Base-by-base conservation (phyloP, 2,329 filamentous ascomycete genomes). In the Furcasterigmium sp. region DNA sequence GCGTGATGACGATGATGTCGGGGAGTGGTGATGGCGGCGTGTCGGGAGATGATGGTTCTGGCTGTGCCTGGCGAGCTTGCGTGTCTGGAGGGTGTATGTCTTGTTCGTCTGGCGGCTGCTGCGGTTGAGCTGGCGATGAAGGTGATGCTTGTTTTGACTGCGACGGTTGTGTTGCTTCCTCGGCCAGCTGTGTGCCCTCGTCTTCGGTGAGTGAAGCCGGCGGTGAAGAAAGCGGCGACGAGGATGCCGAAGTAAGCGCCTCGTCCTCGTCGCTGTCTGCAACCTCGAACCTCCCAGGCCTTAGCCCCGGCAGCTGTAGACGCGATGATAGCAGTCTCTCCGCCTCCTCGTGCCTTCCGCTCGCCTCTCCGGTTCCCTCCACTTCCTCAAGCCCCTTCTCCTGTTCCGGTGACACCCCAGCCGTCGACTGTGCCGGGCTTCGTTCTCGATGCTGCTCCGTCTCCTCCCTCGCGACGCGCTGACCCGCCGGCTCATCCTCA, bases 1-100 rank as follows among this genome's bases (percentile, higher is more conserved):
- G 73, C 8, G 77, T 78, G 42, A 81, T 60, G 42, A 82, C 61
- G 37, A 82, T 66, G 30, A 81, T 58, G 43, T 72, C 68, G 8
- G 70, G 69, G 11, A 53, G 42, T n/a, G 38, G 18, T 42, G 19
- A 30, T 50, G 39, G 19, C 43, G 25, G 37, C 35, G 17, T 19
- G 26, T 21, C 29, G 39, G 39, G 21, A 32, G 26, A 35, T 28
- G 23, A 10, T 26, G 28, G 19, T n/a, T 20, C 35, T 7, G 23
- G 8, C 19, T 23, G 20, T 36, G 15, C n/a, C 34, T 18, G 34
- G 5, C n/a, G n/a, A n/a, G n/a, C n/a, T n/a, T n/a, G n/a, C n/a
- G n/a, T n/a, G n/a, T n/a, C n/a, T n/a, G n/a, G n/a, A n/a, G n/a
- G n/a, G n/a, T n/a, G n/a, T n/a, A n/a, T n/a, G n/a, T n/a, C n/a